Evolutionary conservation across 2,329 filamentous ascomycete genomes (phyloP).

Genomic region (Fusarium musae): DNA sequence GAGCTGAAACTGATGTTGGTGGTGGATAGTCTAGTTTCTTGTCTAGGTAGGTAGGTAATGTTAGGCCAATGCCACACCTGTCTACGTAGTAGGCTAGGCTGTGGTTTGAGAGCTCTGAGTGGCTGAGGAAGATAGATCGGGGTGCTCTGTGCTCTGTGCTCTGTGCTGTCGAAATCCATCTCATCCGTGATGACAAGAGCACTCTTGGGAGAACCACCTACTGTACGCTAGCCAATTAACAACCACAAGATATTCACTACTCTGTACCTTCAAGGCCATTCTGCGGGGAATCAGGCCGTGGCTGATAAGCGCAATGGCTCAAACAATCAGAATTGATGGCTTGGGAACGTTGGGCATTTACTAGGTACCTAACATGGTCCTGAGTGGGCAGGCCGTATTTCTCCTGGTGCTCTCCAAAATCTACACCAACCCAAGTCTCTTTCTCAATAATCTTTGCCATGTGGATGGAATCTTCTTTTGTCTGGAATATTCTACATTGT

Average conservation of each 20-base stretch:
- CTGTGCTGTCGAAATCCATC: slow-evolving; percentile 15
- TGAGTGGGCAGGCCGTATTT: slow-evolving; percentile 4
- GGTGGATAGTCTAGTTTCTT: slow-evolving; percentile 35
- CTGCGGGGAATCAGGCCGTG: slow-evolving; percentile 1
- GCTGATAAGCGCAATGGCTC: neutral
- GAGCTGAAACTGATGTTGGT: neutral
- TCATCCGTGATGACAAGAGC: neutral
- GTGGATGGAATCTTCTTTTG: neutral
- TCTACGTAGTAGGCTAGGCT: neutral
- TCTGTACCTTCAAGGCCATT: slow-evolving; percentile 3
- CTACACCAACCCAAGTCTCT: neutral
- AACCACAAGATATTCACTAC: neutral
- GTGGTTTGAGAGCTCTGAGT: slow-evolving; percentile 25
- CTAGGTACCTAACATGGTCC: neutral
- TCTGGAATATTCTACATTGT: neutral
- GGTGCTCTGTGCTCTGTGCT: slow-evolving; percentile 13
- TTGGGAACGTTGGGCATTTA: slow-evolving; percentile 20
- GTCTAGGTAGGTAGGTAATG: neutral
- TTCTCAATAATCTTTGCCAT: neutral
- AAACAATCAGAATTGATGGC: slow-evolving; percentile 30
- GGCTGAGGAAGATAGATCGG: slow-evolving; percentile 6
- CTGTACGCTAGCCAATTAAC: slow-evolving; percentile 8
- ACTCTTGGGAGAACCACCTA: neutral
- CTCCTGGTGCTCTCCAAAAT: neutral
- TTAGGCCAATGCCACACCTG: slow-evolving; percentile 26